Evolutionary conservation across 2,329 filamentous ascomycete species (phyloP).

Genomic region (Penicillium sp.): DNA sequence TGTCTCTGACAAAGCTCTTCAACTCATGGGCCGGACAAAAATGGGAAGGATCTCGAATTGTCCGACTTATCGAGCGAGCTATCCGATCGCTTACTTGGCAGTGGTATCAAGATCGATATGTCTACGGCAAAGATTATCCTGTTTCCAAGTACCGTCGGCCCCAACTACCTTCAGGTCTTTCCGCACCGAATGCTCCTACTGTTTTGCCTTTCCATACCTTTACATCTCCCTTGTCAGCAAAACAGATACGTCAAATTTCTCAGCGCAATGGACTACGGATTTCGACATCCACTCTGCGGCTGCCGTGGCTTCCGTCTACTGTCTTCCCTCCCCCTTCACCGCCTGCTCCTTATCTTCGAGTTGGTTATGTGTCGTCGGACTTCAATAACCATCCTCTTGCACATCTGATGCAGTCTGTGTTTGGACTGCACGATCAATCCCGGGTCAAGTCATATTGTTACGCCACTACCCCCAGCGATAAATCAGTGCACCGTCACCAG

Average conservation of each 20-base stretch:
- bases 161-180: conserved; percentile 66
- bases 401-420: conserved; percentile 98
- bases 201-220: conserved; percentile 98
- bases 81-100: conserved; percentile 73
- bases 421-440: conserved; percentile 74
- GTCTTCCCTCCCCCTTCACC: conserved; percentile 84
- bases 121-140: conserved; percentile 56
- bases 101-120: conserved; percentile 82
- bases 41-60: conserved; percentile 83
- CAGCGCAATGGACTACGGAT: conserved; percentile 92
- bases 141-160: conserved; percentile 65
- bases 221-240: conserved; percentile 85
- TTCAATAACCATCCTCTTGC: conserved; percentile 98
- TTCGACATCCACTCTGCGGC: conserved; percentile 79
- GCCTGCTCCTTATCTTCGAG: conserved; percentile 75
- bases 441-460: conserved; percentile 88
- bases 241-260: conserved; percentile 88
- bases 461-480: conserved; percentile 87
- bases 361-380: conserved; percentile 95
- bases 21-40: conserved; percentile 65
- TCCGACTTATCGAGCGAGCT: conserved; percentile 79
- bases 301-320: conserved; percentile 76
- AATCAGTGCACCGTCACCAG: conserved; percentile 81
- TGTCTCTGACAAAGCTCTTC: conserved; percentile 38
- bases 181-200: conserved; percentile 83